Conservation (phyloP, 345 rosid species). For the Alliaria petiolata region DNA sequence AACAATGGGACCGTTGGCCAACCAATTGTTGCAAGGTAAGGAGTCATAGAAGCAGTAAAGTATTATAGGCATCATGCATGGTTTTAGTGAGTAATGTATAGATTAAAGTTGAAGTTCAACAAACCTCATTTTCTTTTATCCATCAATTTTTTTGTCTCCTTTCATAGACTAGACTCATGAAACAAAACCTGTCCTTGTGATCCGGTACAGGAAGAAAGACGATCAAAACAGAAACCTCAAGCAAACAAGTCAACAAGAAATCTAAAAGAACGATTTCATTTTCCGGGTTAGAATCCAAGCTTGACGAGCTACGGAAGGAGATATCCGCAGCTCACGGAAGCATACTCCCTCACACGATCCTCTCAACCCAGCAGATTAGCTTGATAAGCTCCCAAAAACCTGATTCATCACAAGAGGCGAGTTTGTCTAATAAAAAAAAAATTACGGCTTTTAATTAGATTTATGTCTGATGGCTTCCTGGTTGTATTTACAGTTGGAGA, state of each 20-base stretch:
- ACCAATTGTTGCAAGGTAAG: constrained; percentile 72
- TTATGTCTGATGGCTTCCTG: background rate
- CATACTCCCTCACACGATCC: constrained; percentile 81
- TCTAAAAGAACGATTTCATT: constrained; percentile 40
- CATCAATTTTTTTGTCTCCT: background rate
- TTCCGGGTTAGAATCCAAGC: constrained; percentile 61
- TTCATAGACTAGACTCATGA: background rate
- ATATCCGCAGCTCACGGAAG: constrained; percentile 61
- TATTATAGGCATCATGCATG: background rate
- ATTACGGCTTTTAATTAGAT: background rate
- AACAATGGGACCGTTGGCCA: constrained; percentile 74
- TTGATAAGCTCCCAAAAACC: constrained; percentile 57
- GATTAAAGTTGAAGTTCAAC: too few relatives aligned
- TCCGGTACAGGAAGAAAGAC: constrained; percentile 52
- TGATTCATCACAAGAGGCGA: constrained; percentile 54
- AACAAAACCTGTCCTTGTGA: background rate
- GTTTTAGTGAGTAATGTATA: too few relatives aligned
- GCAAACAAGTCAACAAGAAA: constrained; percentile 43
- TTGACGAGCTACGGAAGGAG: constrained; percentile 76
- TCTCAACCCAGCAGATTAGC: constrained; percentile 74
- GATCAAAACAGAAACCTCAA: constrained; percentile 57
- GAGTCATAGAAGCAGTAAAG: background rate
- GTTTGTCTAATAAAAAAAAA: background rate
- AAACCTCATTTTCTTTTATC: too few relatives aligned
- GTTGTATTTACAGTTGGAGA: constrained; percentile 67